Evolutionary conservation across 306 rosid species (phyloP).

Genomic region (Sphenostylis stenocarpa): DNA sequence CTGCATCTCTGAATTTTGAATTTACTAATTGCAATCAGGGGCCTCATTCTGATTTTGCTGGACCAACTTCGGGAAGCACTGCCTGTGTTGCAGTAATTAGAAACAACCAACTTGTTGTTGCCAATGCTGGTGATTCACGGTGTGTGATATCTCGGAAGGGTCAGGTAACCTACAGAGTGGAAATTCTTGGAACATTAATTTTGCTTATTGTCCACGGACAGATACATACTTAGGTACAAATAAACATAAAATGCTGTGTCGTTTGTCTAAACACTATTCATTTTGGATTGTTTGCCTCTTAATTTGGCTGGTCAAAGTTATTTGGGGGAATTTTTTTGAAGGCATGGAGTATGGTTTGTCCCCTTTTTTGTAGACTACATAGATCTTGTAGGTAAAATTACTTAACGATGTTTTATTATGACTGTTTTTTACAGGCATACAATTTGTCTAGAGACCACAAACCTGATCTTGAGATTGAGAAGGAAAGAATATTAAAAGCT

Average conservation of each 20-base stretch:
- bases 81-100: conserved; percentile 91
- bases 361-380: conserved; percentile 15
- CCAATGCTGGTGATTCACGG: conserved; percentile 98
- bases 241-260: conserved; percentile 1
- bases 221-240: not conserved
- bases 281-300: not conserved
- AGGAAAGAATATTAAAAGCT: conserved; percentile 87
- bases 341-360: conserved; percentile 13
- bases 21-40: conserved; percentile 57
- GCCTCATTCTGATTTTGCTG: conserved; percentile 92
- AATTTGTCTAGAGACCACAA: conserved; percentile 94
- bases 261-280: not conserved
- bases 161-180: conserved; percentile 57
- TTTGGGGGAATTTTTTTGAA: not conserved
- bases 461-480: conserved; percentile 91
- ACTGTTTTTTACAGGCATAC: conserved; percentile 72
- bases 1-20: conserved; percentile 25
- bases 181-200: conserved; percentile 23
- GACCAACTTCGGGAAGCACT: conserved; percentile 97
- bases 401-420: not conserved
- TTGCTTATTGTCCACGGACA: not conserved
- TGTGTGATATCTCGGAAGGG: conserved; percentile 95
- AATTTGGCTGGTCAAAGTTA: not conserved
- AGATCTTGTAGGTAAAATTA: not conserved
- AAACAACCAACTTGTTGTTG: conserved; percentile 79